Conservation (phyloP, 2,329 filamentous ascomycete genomes). For the Elsinoe perseae region DNA sequence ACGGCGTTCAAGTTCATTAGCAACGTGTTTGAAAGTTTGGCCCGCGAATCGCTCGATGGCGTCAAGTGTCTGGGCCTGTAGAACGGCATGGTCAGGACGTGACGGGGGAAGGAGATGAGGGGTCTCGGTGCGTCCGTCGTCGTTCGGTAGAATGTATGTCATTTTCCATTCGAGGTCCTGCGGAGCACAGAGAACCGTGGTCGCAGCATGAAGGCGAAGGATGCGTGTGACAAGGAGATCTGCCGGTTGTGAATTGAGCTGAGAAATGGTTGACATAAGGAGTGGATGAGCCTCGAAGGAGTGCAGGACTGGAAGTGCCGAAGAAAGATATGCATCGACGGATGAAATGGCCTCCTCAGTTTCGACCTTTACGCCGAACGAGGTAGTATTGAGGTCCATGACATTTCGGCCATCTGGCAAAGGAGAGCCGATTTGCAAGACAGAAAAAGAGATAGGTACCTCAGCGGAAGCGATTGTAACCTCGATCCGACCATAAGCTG, state of each 20-base stretch:
- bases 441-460: conserved; percentile 21
- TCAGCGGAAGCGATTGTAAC: conserved; percentile 42
- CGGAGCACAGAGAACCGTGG: conserved; percentile 43
- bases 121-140: conserved; percentile 31
- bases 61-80: conserved; percentile 48
- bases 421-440: conserved; percentile 43
- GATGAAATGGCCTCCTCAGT: conserved; percentile 6
- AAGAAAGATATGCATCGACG: neutral
- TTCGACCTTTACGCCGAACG: neutral
- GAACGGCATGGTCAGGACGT: conserved; percentile 35
- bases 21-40: conserved; percentile 45
- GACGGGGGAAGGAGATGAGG: conserved; percentile 19
- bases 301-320: neutral
- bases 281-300: neutral
- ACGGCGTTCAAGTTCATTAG: conserved; percentile 54
- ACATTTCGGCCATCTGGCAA: neutral
- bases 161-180: conserved; percentile 41
- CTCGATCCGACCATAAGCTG: conserved; percentile 45
- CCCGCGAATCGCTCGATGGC: conserved; percentile 49
- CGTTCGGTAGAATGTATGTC: conserved; percentile 35
- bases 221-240: conserved; percentile 9
- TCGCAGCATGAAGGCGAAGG: conserved; percentile 46
- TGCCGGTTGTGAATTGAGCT: neutral
- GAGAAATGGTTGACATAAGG: neutral
- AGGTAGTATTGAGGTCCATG: neutral